A percentile compares a stretch with the other conserved stretches of the same genome.
Conservation (phyloP, 805 yeast species). For the Saccharomycopsis selenospora region DNA sequence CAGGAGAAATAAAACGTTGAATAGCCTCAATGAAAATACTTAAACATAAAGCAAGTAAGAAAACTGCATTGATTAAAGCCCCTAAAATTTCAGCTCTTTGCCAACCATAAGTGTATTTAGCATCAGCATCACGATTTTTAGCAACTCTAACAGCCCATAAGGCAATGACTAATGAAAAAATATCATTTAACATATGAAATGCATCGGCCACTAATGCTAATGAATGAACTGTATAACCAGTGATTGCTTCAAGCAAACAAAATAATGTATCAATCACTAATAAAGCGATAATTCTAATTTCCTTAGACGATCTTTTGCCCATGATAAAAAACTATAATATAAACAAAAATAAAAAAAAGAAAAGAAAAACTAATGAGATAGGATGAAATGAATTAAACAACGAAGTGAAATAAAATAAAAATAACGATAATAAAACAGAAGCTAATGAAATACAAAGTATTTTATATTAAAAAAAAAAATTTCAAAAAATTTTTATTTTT, state of each 20-base stretch:
- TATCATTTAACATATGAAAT: slow-evolving; percentile 95
- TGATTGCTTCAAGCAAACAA: slow-evolving; percentile 76
- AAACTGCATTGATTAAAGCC: slow-evolving; percentile 90
- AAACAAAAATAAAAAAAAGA: background rate
- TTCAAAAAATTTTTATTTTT: too few species aligned
- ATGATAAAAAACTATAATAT: background rate
- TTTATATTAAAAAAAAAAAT: too few species aligned
- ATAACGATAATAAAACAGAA: too few species aligned
- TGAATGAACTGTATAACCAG: slow-evolving; percentile 90
- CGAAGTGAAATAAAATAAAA: too few species aligned
- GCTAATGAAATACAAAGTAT: too few species aligned
- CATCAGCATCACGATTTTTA: slow-evolving; percentile 70
- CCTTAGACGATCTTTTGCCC: slow-evolving; percentile 38
- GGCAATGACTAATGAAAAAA: slow-evolving; percentile 81
- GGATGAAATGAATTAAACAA: too few species aligned
- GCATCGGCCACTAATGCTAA: slow-evolving; percentile 93
- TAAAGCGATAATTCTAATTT: slow-evolving; percentile 62
- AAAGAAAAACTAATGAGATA: background rate
- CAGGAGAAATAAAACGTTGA: slow-evolving; percentile 80
- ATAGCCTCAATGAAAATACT: slow-evolving; percentile 89
- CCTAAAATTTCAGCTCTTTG: slow-evolving; percentile 96
- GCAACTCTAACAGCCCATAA: slow-evolving; percentile 95
- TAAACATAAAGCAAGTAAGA: slow-evolving; percentile 83
- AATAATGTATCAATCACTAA: slow-evolving; percentile 71
- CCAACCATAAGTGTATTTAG: slow-evolving; percentile 94